Conservation (phyloP, 441 rosid genomes). For the Heliophila coronopifolia region DNA sequence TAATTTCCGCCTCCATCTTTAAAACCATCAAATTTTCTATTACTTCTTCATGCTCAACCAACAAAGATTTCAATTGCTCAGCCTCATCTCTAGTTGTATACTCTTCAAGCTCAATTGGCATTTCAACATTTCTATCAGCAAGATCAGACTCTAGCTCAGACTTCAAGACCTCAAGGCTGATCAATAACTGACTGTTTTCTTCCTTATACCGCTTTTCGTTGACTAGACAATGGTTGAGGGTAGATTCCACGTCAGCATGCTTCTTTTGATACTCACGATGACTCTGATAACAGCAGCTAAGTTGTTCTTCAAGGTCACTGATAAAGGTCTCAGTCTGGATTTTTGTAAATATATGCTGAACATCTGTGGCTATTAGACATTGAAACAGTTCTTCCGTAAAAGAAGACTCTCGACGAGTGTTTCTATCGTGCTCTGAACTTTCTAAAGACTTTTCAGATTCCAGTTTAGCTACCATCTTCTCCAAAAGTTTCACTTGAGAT, state of each 20-base stretch:
- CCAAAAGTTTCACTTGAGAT: slow-evolving; percentile 48
- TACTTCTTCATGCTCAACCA: slow-evolving; percentile 48
- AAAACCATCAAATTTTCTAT: slow-evolving; percentile 46
- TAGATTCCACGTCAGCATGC: slow-evolving; percentile 43
- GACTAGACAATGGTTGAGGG: slow-evolving; percentile 49
- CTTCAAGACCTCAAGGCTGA: slow-evolving; percentile 40
- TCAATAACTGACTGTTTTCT: slow-evolving; percentile 53
- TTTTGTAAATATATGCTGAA: slow-evolving; percentile 42
- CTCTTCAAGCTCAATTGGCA: slow-evolving; percentile 47
- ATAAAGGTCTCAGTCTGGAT: slow-evolving; percentile 45
- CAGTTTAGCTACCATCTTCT: slow-evolving; percentile 50
- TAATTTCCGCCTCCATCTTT: slow-evolving; percentile 58
- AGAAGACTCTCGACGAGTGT: slow-evolving; percentile 38
- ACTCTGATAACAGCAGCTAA: slow-evolving; percentile 37
- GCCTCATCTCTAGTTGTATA: slow-evolving; percentile 37
- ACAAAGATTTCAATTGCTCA: slow-evolving; percentile 44
- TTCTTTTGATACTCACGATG: slow-evolving; percentile 48
- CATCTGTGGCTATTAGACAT: slow-evolving; percentile 51
- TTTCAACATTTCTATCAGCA: slow-evolving; percentile 35
- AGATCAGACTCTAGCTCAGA: slow-evolving; percentile 61
- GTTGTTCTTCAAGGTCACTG: slow-evolving; percentile 45
- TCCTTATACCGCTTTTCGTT: slow-evolving; percentile 44
- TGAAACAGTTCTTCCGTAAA: slow-evolving; percentile 54
- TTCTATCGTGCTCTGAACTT: slow-evolving; percentile 36
- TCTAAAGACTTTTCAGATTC: slow-evolving; percentile 52